Evolutionary conservation across 176 grass and related monocot species (phyloP).

Genomic region (Tillandsia leiboldiana): DNA sequence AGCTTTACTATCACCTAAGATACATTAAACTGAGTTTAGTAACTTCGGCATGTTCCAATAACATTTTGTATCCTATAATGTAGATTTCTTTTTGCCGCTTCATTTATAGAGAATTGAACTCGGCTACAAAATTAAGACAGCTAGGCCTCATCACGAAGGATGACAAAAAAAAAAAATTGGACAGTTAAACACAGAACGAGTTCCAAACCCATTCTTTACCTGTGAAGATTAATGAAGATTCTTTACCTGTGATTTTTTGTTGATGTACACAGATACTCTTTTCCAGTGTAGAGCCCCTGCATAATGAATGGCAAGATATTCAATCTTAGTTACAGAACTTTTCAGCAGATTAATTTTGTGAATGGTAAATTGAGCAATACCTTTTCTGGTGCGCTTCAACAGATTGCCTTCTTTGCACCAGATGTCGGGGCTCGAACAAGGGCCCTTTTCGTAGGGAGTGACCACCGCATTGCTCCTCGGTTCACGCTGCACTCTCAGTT

Average conservation of each 20-base stretch:
- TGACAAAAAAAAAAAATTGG: too few species aligned
- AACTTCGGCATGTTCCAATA: not conserved
- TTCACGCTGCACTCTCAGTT: conserved; percentile 60
- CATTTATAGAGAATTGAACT: too few species aligned
- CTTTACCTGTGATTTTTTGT: conserved; percentile 73
- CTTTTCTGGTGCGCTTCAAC: conserved; percentile 82
- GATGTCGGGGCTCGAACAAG: conserved; percentile 62
- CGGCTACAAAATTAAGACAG: too few species aligned
- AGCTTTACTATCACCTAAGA: conserved; percentile 88
- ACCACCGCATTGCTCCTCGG: conserved; percentile 58
- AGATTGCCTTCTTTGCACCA: conserved; percentile 97
- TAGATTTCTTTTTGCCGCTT: too few species aligned
- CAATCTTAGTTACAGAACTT: conserved; percentile 6
- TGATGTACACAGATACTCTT: conserved; percentile 70
- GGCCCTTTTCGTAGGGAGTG: conserved; percentile 72
- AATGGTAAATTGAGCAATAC: conserved; percentile 18
- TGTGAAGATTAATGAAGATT: not conserved
- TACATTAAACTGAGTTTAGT: not conserved
- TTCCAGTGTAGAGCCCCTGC: conserved; percentile 65
- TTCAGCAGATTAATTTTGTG: not conserved
- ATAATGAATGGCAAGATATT: conserved; percentile 22
- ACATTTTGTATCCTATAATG: not conserved
- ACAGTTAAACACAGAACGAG: too few species aligned
- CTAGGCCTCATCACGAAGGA: too few species aligned
- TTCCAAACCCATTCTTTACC: too few species aligned